These are phyloP conservation scores for Haplosporangium sp. DNA, from an alignment of 371 early-diverging fungal species.

Conservation along the genomic window DNA sequence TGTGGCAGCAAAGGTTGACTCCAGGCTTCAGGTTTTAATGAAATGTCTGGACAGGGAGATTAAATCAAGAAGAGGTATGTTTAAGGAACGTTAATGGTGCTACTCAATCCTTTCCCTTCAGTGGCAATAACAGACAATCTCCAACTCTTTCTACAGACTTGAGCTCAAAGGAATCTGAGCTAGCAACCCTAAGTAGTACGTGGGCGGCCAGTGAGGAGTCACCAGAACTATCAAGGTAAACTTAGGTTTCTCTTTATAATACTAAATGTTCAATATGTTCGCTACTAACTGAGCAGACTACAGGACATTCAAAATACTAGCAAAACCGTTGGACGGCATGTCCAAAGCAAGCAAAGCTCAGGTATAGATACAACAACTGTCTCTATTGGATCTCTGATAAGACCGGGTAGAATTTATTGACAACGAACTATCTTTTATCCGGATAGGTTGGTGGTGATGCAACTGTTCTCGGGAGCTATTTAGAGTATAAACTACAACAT, in stretches of 20 bases:
- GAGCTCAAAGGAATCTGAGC: conserved; percentile 49
- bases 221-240: conserved; percentile 40
- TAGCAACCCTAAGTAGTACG: conserved; percentile 34
- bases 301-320: conserved; percentile 39
- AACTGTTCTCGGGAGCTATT: conserved; percentile 45
- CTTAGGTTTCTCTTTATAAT: neutral
- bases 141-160: conserved; percentile 17
- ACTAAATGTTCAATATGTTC: neutral
- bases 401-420: neutral
- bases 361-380: conserved; percentile 17
- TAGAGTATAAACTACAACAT: conserved; percentile 54
- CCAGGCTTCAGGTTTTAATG: conserved; percentile 40
- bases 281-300: neutral
- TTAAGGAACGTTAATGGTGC: neutral
- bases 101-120: neutral
- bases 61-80: conserved; percentile 47
- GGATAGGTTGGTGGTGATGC: conserved; percentile 51
- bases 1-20: conserved; percentile 24
- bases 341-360: conserved; percentile 53
- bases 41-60: conserved; percentile 49
- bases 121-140: neutral
- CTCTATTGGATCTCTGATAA: neutral
- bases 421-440: neutral
- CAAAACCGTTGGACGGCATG: conserved; percentile 50
- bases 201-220: conserved; percentile 36